Conservation (phyloP, 306 rosid genomes). For the Lathyrus aphaca region DNA sequence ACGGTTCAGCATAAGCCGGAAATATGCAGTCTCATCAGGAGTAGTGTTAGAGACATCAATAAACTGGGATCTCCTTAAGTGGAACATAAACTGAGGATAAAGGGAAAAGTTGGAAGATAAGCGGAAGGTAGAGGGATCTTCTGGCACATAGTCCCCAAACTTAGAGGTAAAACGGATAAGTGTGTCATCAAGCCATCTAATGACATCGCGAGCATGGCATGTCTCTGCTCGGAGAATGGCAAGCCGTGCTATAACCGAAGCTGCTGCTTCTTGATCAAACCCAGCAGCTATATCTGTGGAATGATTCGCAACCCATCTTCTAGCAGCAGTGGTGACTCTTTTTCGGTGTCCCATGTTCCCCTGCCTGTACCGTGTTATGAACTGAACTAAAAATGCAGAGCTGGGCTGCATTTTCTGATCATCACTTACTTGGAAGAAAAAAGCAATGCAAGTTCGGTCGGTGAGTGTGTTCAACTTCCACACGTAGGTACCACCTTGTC, state of each 20-base stretch:
- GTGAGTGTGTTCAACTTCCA: slow-evolving; percentile 81
- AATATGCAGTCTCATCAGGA: slow-evolving; percentile 92
- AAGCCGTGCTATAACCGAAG: slow-evolving; percentile 84
- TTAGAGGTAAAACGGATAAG: slow-evolving; percentile 70
- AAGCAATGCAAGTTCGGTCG: slow-evolving; percentile 77
- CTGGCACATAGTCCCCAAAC: slow-evolving; percentile 86
- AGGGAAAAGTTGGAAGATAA: slow-evolving; percentile 82
- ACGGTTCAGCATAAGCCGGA: slow-evolving; percentile 75
- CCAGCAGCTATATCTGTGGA: slow-evolving; percentile 82
- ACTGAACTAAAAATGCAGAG: slow-evolving; percentile 81
- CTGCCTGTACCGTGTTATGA: slow-evolving; percentile 69
- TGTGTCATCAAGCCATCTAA: slow-evolving; percentile 86
- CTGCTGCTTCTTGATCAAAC: slow-evolving; percentile 94
- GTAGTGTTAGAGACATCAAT: slow-evolving; percentile 75
- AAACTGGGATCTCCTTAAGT: slow-evolving; percentile 86
- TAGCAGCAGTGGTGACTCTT: slow-evolving; percentile 92
- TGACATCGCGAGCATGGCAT: slow-evolving; percentile 77
- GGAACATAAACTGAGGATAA: slow-evolving; percentile 90
- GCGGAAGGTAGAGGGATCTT: slow-evolving; percentile 84
- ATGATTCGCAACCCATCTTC: slow-evolving; percentile 81
- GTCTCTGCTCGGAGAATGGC: slow-evolving; percentile 81
- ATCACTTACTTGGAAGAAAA: slow-evolving; percentile 78
- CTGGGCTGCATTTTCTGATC: slow-evolving; percentile 69
- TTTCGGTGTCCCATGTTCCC: slow-evolving; percentile 68
- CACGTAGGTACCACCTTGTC: slow-evolving; percentile 75